These are phyloP conservation scores for Podaxis mareebaensis DNA, from an alignment of 768 basidiomycete genomes.

Conservation along the genomic window DNA sequence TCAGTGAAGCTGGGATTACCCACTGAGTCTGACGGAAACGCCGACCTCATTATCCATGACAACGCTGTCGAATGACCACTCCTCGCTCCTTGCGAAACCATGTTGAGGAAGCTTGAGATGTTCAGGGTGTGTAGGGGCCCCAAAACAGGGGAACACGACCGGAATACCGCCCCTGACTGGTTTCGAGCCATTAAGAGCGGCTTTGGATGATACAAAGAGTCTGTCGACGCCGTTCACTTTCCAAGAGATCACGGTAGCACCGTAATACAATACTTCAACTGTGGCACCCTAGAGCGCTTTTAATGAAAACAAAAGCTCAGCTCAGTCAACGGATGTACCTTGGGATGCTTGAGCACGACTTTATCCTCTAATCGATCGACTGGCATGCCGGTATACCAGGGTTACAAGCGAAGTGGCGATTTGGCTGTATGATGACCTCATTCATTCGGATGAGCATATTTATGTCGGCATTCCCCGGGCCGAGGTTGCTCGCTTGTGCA, in stretches of 20 bases:
- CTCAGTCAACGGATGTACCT: conserved; percentile 37
- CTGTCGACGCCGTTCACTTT: conserved; percentile 51
- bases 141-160: conserved; percentile 86
- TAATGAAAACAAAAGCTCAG: not conserved
- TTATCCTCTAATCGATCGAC: conserved; percentile 44
- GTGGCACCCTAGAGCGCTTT: conserved; percentile 53
- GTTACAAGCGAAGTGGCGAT: not conserved
- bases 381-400: conserved; percentile 49
- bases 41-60: conserved; percentile 68
- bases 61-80: conserved; percentile 68
- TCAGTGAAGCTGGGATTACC: conserved; percentile 26
- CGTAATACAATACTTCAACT: conserved; percentile 70
- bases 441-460: not conserved
- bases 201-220: conserved; percentile 81
- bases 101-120: conserved; percentile 79
- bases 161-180: conserved; percentile 62
- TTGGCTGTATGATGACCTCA: not conserved
- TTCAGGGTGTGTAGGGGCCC: conserved; percentile 73
- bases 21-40: conserved; percentile 80
- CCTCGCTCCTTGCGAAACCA: conserved; percentile 83
- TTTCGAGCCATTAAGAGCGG: conserved; percentile 78
- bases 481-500: not conserved
- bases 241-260: conserved; percentile 90
- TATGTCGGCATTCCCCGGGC: conserved; percentile 2
- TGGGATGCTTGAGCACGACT: conserved; percentile 61